phyloP scores from a whole-genome alignment of 1,139 yeast species.

The Pichia cactophila region DNA sequence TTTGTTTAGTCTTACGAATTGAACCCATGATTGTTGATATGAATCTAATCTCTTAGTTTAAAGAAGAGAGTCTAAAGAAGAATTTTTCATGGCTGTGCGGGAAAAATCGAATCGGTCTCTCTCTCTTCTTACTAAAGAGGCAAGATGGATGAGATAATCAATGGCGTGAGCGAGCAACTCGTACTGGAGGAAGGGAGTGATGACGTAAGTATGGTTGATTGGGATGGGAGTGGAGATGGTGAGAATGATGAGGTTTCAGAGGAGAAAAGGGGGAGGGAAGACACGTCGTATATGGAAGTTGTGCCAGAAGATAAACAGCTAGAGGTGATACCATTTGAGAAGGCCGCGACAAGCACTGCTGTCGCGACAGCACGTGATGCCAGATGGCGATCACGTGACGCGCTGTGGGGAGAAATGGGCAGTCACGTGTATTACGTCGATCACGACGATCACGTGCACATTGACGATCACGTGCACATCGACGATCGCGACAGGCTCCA shows the following conservation, averaged over 20 bases:
- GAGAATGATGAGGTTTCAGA: background rate
- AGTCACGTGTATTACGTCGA: background rate
- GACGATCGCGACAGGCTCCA: background rate
- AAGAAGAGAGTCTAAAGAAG: background rate
- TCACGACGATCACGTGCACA: background rate
- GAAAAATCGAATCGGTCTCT: no score
- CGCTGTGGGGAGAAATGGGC: no score
- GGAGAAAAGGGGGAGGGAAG: no score
- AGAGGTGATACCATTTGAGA: no score
- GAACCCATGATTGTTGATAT: conserved; percentile 11
- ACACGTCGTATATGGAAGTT: no score
- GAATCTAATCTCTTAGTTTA: background rate
- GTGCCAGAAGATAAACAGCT: no score
- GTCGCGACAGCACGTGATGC: background rate
- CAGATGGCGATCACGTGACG: no score
- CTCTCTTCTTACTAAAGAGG: no score
- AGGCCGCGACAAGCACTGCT: no score
- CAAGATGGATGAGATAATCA: background rate
- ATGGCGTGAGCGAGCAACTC: background rate
- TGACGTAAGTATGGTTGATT: conserved; percentile 11
- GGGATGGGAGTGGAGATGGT: conserved; percentile 1
- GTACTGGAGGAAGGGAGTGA: background rate
- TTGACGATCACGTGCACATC: background rate
- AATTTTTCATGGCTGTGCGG: background rate
- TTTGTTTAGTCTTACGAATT: conserved; percentile 45